phyloP scores from a whole-genome alignment of 345 rosid species.

The Eucalyptus sideroxylon region DNA sequence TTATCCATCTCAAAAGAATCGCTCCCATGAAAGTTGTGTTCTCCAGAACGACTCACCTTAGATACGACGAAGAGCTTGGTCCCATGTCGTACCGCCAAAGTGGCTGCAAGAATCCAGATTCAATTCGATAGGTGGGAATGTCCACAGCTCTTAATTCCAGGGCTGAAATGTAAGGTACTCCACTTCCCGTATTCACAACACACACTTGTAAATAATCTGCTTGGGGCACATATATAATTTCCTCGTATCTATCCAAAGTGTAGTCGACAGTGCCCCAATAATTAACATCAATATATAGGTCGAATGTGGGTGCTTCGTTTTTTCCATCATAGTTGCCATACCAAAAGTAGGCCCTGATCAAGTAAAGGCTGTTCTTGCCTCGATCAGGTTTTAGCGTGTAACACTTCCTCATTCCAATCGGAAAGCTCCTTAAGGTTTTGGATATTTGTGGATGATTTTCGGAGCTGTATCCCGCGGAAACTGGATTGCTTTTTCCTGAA shows the following conservation, averaged over 20 bases:
- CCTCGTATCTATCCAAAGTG: not conserved
- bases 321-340: conserved; percentile 9
- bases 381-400: conserved; percentile 1
- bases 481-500: not conserved
- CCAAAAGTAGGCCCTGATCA: not conserved
- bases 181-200: conserved; percentile 3
- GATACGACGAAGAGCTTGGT: not conserved
- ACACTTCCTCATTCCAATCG: conserved; percentile 3
- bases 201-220: not conserved
- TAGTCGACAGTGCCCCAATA: not conserved
- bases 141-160: conserved; percentile 4
- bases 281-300: conserved; percentile 4
- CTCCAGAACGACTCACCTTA: not conserved
- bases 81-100: not conserved
- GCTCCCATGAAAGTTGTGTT: not conserved
- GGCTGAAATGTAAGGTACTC: conserved; percentile 6
- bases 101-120: not conserved
- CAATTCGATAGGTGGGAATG: not conserved
- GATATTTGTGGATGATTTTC: not conserved
- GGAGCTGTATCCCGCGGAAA: not conserved
- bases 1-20: not conserved
- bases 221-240: not conserved
- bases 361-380: not conserved
- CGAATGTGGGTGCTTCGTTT: not conserved
- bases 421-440: not conserved